Evolutionary conservation across 257 asterid genomes (phyloP).

Genomic region (Fraxinus cuspidata): DNA sequence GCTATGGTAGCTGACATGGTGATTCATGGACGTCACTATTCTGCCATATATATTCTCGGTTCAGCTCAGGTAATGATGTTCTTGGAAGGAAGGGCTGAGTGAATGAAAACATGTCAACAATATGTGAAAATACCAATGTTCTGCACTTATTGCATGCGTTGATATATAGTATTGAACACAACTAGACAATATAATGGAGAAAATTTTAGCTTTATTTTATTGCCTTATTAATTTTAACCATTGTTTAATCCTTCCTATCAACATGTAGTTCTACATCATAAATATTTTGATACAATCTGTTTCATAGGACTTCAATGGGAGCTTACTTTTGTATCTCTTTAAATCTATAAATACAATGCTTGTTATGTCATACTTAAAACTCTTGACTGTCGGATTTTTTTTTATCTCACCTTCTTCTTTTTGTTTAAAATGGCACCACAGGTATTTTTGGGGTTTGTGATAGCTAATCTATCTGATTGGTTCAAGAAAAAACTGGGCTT

Average conservation of each 20-base stretch:
- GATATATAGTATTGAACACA: too few relatives aligned
- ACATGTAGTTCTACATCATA: background rate
- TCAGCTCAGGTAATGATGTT: constrained; percentile 75
- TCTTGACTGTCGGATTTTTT: constrained; percentile 9
- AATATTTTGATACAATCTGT: background rate
- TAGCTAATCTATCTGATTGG: constrained; percentile 31
- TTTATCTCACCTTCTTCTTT: background rate
- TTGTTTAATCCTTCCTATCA: background rate
- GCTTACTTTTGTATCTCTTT: background rate
- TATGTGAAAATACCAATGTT: too few relatives aligned
- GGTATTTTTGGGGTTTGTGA: constrained; percentile 29
- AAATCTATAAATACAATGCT: background rate
- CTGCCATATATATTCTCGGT: constrained; percentile 85
- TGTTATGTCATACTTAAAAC: background rate
- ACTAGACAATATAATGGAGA: background rate
- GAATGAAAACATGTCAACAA: background rate
- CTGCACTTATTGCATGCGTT: too few relatives aligned
- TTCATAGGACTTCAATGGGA: background rate
- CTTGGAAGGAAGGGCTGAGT: background rate
- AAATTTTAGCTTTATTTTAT: background rate
- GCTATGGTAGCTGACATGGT: constrained; percentile 98
- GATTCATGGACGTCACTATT: constrained; percentile 94
- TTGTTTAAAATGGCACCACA: background rate
- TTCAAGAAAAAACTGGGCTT: constrained; percentile 18
- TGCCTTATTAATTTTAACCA: background rate